Evolutionary conservation across 2,329 filamentous ascomycete genomes (phyloP), one percentile per base, ranked within the genome.

Genomic region (Fusarium dlaminii): DNA sequence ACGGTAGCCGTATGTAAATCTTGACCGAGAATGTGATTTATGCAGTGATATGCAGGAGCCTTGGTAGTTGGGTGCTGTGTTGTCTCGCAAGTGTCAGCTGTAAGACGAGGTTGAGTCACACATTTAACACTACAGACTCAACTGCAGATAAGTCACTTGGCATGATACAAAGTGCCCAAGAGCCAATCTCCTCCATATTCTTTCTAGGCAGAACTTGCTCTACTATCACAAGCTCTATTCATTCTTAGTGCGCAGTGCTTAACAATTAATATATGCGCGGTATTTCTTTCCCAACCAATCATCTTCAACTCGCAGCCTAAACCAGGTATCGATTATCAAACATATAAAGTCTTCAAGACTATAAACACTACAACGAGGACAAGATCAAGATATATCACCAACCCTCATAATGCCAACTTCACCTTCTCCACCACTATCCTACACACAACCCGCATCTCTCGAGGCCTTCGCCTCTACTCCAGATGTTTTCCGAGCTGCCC

Each of bases 381-480:
- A 8, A 46, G 14, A 27, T 22, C 34, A n/a, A 20, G 32, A 32
- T 22, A n/a, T 8, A 40, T 57, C 30, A 45, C 14, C 30, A 43
- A 13, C 20, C 22, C 30, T 36, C 48, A 48, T 15, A 52, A 72
- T 68, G 70, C 34, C 61, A 32, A 15, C 27, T 18, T 42, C 66
- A 43, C 65, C 60, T n/a, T 54, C 65, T 3, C 72, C 68, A 8
- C 59, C 72, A 46, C 65, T 61, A 46, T 63, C 71, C 6, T 79
- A 74, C 52, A 70, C 71, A 29, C 59, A 58, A 37, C 55, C 69
- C 39, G 30, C 74, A n/a, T 56, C 75, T 15, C 67, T 79, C 32
- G 17, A 54, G 14, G 57, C 65, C 45, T 72, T 76, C 49, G 52
- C 57, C 20, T 55, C 52, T 6, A 51, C 71, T 18, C 72, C 74